A percentile compares a stretch with the other conserved stretches of the same genome.
Conservation (phyloP, 2,329 filamentous ascomycete genomes). For the Trichoderma aggressivum region DNA sequence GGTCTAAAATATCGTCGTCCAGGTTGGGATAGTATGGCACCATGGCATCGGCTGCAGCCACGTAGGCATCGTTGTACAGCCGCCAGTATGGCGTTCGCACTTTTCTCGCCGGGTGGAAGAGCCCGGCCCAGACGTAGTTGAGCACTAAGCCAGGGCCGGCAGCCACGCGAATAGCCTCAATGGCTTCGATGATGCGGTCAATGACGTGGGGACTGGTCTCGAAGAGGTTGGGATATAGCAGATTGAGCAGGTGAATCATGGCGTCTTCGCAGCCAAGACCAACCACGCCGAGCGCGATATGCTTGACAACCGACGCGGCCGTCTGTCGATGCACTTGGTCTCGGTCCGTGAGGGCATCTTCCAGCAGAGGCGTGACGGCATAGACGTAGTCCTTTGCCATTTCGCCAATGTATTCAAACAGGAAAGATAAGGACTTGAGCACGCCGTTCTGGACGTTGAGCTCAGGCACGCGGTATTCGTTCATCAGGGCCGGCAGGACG, state of each 20-base stretch:
- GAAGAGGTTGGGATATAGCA: conserved; percentile 95
- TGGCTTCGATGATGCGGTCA: conserved; percentile 94
- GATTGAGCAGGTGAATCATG: conserved; percentile 95
- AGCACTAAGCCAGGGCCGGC: conserved; percentile 89
- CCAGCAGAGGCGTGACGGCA: conserved; percentile 89
- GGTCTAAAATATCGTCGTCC: conserved; percentile 73
- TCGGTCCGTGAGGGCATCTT: conserved; percentile 94
- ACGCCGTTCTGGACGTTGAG: conserved; percentile 99
- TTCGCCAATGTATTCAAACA: conserved; percentile 99
- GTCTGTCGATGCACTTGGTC: conserved; percentile 98
- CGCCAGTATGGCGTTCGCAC: conserved; percentile 95
- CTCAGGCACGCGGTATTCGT: conserved; percentile 97
- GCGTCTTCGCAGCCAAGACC: conserved; percentile 96
- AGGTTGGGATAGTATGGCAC: conserved; percentile 92
- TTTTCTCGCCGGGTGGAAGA: conserved; percentile 96
- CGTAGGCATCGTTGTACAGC: conserved; percentile 95
- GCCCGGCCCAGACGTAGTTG: conserved; percentile 97
- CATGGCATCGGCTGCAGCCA: conserved; percentile 89
- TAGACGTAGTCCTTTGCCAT: conserved; percentile 99
- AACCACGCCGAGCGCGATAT: conserved; percentile 95
- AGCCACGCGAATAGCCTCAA: conserved; percentile 91
- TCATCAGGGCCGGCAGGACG: conserved; percentile 97
- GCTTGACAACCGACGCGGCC: conserved; percentile 93
- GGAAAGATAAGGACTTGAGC: conserved; percentile 91
- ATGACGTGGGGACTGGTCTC: conserved; percentile 98